Evolutionary conservation across 176 grass and related monocot species (phyloP).

Genomic region (Ensete ventricosum): DNA sequence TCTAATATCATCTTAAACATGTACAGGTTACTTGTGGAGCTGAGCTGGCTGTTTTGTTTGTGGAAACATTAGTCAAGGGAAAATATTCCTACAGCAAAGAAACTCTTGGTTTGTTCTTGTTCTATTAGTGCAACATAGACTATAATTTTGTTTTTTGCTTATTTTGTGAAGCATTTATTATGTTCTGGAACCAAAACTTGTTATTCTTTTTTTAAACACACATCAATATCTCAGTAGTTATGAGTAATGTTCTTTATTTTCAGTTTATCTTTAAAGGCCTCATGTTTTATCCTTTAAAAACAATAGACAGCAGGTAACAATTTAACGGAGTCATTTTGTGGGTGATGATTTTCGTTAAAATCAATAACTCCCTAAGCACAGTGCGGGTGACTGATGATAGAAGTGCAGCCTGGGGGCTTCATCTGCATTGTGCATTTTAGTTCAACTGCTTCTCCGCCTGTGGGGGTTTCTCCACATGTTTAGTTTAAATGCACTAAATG

Average conservation of each 20-base stretch:
- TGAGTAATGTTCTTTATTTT: background rate
- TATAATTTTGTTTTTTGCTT: conserved; percentile 1
- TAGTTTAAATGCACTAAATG: too few species aligned
- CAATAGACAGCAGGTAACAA: background rate
- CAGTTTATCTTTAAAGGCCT: background rate
- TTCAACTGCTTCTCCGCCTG: too few species aligned
- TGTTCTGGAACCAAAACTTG: background rate
- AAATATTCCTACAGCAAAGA: conserved; percentile 48
- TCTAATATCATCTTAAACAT: conserved; percentile 19
- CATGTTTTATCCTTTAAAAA: background rate
- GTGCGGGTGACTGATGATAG: too few species aligned
- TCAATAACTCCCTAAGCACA: too few species aligned
- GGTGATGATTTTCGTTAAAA: too few species aligned
- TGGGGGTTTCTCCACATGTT: too few species aligned
- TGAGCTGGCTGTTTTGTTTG: conserved; percentile 67
- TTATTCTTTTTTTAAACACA: background rate
- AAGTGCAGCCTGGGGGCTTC: too few species aligned
- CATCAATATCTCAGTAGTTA: background rate
- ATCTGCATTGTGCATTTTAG: too few species aligned
- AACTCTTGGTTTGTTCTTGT: conserved; percentile 59
- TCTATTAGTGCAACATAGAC: background rate
- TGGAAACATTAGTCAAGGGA: conserved; percentile 60
- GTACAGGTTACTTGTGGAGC: conserved; percentile 78
- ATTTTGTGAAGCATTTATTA: background rate
- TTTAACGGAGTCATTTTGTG: too few species aligned